Percentiles rank a stretch among this genome's conserved stretches.
Conservation (phyloP, 202 grass and related monocot genomes). For the Hordeum pubiflorum region DNA sequence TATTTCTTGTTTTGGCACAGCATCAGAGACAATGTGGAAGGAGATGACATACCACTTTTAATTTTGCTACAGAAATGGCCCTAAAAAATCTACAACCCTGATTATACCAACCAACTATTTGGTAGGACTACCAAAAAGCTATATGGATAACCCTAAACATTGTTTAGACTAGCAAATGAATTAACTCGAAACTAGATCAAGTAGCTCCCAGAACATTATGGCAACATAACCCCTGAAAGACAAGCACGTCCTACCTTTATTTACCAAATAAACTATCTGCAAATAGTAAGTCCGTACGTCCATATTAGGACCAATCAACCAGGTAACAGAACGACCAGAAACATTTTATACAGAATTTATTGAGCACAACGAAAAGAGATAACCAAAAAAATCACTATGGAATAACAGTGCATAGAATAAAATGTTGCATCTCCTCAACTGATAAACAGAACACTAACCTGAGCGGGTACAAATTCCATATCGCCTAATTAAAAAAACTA, state of each 20-base stretch:
- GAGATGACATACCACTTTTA: background rate
- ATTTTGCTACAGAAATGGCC: background rate
- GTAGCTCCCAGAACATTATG: background rate
- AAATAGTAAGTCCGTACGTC: background rate
- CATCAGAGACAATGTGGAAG: background rate
- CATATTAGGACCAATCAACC: background rate
- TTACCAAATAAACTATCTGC: background rate
- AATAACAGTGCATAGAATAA: background rate
- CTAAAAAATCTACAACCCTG: background rate
- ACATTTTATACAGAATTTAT: background rate
- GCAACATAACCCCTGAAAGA: background rate
- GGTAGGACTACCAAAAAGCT: background rate
- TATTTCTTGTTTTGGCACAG: background rate
- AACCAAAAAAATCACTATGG: background rate
- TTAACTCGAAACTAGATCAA: background rate
- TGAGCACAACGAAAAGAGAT: background rate
- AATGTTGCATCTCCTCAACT: background rate
- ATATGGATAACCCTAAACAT: background rate
- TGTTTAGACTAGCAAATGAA: background rate
- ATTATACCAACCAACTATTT: background rate
- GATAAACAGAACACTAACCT: constrained; percentile 26
- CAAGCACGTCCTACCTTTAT: background rate
- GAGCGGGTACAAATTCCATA: constrained; percentile 11
- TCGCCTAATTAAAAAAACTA: background rate
- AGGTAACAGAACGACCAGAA: background rate